Conservation (phyloP, 306 rosid genomes). For the Lablab purpureus region DNA sequence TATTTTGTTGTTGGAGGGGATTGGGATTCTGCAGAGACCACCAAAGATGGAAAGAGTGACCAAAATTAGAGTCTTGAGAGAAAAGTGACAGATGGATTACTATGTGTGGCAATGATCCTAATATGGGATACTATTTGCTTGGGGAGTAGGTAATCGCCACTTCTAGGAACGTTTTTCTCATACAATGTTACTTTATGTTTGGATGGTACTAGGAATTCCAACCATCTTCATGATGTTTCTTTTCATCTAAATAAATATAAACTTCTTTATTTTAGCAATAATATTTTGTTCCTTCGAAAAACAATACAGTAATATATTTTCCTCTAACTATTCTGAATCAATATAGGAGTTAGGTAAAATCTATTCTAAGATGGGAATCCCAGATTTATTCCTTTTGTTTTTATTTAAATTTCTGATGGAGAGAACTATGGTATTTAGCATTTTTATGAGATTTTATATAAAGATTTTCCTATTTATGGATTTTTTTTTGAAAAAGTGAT, state of each 20-base stretch:
- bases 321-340: neutral
- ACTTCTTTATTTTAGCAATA: neutral
- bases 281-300: neutral
- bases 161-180: slow-evolving; percentile 37
- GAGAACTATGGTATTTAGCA: neutral
- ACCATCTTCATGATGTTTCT: slow-evolving; percentile 4
- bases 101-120: slow-evolving; percentile 58
- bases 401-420: neutral
- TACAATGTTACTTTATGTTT: slow-evolving; percentile 5
- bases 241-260: neutral
- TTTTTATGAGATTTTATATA: neutral
- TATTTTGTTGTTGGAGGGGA: slow-evolving; percentile 27
- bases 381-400: neutral
- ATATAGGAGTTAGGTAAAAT: neutral
- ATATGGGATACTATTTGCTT: slow-evolving; percentile 59
- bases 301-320: neutral
- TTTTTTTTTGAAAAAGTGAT: neutral
- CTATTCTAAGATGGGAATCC: neutral
- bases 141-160: slow-evolving; percentile 51
- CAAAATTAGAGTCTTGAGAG: slow-evolving; percentile 53
- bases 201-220: slow-evolving; percentile 38
- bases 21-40: slow-evolving; percentile 42
- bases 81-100: slow-evolving; percentile 59
- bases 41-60: slow-evolving; percentile 58
- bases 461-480: neutral